Evolutionary conservation across 2,329 filamentous ascomycete species (phyloP).

Genomic region (Fusarium nanum): DNA sequence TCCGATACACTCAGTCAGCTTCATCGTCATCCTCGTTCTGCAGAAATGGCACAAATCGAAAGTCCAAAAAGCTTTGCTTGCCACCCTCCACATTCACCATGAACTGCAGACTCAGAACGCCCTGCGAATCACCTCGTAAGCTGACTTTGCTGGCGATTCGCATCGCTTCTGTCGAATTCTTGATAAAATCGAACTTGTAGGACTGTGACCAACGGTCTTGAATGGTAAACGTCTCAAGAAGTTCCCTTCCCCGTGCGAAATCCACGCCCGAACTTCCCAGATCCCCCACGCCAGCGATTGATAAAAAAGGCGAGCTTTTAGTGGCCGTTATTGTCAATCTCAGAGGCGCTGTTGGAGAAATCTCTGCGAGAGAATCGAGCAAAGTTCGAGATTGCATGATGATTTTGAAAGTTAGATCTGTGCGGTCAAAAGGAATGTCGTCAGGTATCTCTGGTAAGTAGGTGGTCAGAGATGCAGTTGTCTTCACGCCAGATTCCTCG

Average conservation of each 20-base stretch:
- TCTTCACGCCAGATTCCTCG: slow-evolving; percentile 86
- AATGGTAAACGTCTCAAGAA: slow-evolving; percentile 82
- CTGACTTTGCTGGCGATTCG: slow-evolving; percentile 91
- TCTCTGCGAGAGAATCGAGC: slow-evolving; percentile 77
- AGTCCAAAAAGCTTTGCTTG: slow-evolving; percentile 80
- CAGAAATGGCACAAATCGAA: slow-evolving; percentile 80
- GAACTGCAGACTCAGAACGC: slow-evolving; percentile 93
- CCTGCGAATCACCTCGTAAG: slow-evolving; percentile 86
- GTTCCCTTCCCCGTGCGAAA: slow-evolving; percentile 71
- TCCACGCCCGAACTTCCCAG: slow-evolving; percentile 73
- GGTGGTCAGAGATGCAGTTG: slow-evolving; percentile 89
- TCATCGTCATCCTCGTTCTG: slow-evolving; percentile 67
- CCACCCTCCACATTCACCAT: slow-evolving; percentile 88
- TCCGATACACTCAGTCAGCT: slow-evolving; percentile 13
- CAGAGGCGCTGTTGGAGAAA: slow-evolving; percentile 76
- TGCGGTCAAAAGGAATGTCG: slow-evolving; percentile 88
- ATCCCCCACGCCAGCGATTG: slow-evolving; percentile 72
- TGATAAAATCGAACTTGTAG: slow-evolving; percentile 89
- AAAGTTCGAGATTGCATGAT: slow-evolving; percentile 87
- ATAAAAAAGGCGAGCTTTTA: slow-evolving; percentile 75
- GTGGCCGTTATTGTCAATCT: slow-evolving; percentile 76
- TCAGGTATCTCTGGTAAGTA: slow-evolving; percentile 81
- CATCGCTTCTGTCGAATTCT: slow-evolving; percentile 92
- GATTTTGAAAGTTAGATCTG: slow-evolving; percentile 86
- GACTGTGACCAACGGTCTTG: slow-evolving; percentile 70